phyloP scores from a whole-genome alignment of 495 filamentous ascomycete genomes.

The Saxophila tyrrhenica region DNA sequence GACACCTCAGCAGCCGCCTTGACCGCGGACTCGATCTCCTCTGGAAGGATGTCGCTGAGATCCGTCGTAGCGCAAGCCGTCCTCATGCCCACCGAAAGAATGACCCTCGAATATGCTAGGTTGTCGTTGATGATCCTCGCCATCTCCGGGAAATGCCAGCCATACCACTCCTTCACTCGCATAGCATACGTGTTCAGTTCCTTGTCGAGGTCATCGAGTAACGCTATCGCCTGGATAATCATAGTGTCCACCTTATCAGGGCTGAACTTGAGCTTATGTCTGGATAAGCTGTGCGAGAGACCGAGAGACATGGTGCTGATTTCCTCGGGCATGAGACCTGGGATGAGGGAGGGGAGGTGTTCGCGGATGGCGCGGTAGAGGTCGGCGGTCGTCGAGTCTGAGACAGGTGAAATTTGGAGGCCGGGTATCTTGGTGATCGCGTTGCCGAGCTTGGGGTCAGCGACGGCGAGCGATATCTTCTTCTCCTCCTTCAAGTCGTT shows the following conservation, averaged over 20 bases:
- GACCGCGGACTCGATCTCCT: conserved; percentile 85
- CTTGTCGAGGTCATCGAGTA: conserved; percentile 95
- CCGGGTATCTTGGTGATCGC: conserved; percentile 87
- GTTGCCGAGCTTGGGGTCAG: conserved; percentile 85
- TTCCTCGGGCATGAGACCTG: conserved; percentile 71
- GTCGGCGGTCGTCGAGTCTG: conserved; percentile 76
- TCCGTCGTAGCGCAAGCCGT: conserved; percentile 62
- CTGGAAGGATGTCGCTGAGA: conserved; percentile 83
- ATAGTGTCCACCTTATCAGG: conserved; percentile 99
- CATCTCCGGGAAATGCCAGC: conserved; percentile 99
- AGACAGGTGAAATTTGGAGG: conserved; percentile 70
- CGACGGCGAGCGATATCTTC: conserved; percentile 89
- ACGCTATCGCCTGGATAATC: conserved; percentile 93
- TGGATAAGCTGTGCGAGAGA: conserved; percentile 92
- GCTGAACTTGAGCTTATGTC: conserved; percentile 97
- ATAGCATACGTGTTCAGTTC: conserved; percentile 98
- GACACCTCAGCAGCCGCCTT: conserved; percentile 91
- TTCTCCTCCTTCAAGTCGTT: conserved; percentile 93
- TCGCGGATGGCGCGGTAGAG: conserved; percentile 88
- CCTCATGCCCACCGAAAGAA: conserved; percentile 79
- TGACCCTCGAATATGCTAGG: conserved; percentile 79
- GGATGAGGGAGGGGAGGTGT: conserved; percentile 81
- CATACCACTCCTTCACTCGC: conserved; percentile 99
- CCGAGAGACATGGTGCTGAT: conserved; percentile 88
- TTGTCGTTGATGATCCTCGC: conserved; percentile 97